Evolutionary conservation across 768 basidiomycete species (phyloP), one percentile per base, ranked within the genome.

Genomic region (Auricularia sp.): DNA sequence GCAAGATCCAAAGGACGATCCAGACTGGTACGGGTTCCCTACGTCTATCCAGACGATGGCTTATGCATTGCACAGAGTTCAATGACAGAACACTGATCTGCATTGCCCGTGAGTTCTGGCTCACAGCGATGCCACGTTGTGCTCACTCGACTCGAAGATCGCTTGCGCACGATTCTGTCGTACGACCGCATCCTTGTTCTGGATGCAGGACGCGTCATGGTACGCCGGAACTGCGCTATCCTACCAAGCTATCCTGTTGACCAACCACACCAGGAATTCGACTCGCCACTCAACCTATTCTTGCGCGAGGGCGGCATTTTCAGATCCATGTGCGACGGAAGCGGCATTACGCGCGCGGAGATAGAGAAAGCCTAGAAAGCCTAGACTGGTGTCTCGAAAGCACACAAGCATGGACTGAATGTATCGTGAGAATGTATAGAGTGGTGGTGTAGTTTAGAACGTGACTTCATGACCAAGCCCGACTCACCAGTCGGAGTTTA

Each of bases 121-220:
- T 42, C 61, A 66, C 63, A 3, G 44, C n/a, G 6, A 18, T 23
- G 29, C 47, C 64, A 43, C 36, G 3, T 51, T 63, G 64, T 56
- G 58, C 61, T 68, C 21, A 63, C 35, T 39, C 18, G 56, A 16
- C 51, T 58, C 39, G 58, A 71, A 86, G 91, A 96, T 74, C 88
- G 94, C 33, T 75, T 96, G 62, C 83, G 86, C 56, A 96, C 94
- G 1, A 93, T 96, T 70, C 86, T 94, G 66, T 81, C 84, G 12
- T 95, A 94, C 70, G 92, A 98, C 74, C 81, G 90, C 47, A 90
- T 97, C 39, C 87, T 91, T 69, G 93, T 95, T 18, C 84, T 96
- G 72, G 87, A 91, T 70, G 85, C 86, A 1, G 93, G 93, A 0
- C 76, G 78, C 63, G 88, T 94, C 64, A 86, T 84, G 64, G 86